Evolutionary conservation across 2,329 filamentous ascomycete species (phyloP).

Genomic region (Alternaria longipes): DNA sequence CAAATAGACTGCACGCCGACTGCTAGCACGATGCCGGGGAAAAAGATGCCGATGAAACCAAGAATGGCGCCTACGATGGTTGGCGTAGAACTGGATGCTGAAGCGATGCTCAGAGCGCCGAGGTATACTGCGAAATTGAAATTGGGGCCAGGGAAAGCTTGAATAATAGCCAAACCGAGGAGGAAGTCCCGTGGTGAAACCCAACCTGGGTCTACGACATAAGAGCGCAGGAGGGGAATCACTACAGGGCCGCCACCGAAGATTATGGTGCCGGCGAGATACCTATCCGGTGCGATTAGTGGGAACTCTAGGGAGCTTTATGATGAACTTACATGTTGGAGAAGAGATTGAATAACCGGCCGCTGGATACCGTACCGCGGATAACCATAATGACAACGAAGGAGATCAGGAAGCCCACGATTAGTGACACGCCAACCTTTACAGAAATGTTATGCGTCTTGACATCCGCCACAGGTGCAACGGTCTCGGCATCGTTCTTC

Average conservation of each 20-base stretch:
- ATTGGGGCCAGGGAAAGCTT: conserved; percentile 73
- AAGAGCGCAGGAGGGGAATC: conserved; percentile 54
- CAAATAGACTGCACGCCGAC: conserved; percentile 53
- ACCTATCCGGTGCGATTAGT: not conserved
- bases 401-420: conserved; percentile 61
- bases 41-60: conserved; percentile 53
- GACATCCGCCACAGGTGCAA: conserved; percentile 29
- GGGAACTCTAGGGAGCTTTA: too few relatives aligned
- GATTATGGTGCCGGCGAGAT: conserved; percentile 72
- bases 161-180: conserved; percentile 75
- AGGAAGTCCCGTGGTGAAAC: conserved; percentile 75
- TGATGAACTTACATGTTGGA: conserved; percentile 67
- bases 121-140: conserved; percentile 63
- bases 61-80: conserved; percentile 50
- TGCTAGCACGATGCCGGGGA: conserved; percentile 51
- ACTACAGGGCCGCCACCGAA: conserved; percentile 59
- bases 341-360: conserved; percentile 69
- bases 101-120: conserved; percentile 50
- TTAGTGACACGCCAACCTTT: conserved; percentile 50
- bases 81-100: conserved; percentile 32
- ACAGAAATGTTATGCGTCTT: conserved; percentile 50
- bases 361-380: conserved; percentile 51
- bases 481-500: not conserved
- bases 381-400: conserved; percentile 67
- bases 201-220: conserved; percentile 73